Evolutionary conservation across 371 early-diverging fungal genomes (phyloP).

Genomic region (Thermomucor indicae-seudaticae): DNA sequence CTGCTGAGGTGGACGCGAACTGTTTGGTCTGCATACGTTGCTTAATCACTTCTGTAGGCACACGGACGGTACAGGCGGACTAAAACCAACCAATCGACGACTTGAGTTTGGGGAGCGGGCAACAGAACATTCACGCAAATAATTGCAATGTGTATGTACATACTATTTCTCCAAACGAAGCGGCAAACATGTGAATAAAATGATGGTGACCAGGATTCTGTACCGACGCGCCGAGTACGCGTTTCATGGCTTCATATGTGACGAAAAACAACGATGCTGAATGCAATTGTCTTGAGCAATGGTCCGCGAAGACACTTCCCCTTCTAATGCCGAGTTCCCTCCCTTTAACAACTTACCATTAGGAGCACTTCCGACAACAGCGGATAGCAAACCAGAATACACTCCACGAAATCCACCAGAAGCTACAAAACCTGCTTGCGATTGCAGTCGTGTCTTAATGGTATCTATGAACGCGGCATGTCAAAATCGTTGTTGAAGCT

Average conservation of each 20-base stretch:
- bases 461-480: conserved; percentile 58
- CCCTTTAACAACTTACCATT: conserved; percentile 51
- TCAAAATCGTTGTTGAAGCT: no score
- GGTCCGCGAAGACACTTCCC: no score
- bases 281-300: no score
- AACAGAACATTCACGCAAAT: neutral
- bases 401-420: conserved; percentile 92
- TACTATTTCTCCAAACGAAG: conserved; percentile 90
- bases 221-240: conserved; percentile 24
- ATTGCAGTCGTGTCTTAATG: conserved; percentile 89
- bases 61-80: conserved; percentile 90
- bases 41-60: conserved; percentile 95
- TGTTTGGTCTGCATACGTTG: conserved; percentile 93
- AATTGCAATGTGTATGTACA: conserved; percentile 8
- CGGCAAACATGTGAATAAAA: conserved; percentile 83
- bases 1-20: conserved; percentile 57
- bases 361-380: conserved; percentile 92
- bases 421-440: conserved; percentile 80
- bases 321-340: neutral
- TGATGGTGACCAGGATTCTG: conserved; percentile 52
- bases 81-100: no score
- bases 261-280: conserved; percentile 93
- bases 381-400: conserved; percentile 89
- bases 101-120: no score
- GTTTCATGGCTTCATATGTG: conserved; percentile 84